Conservation (phyloP, 345 rosid species). For the Boechera retrofracta region DNA sequence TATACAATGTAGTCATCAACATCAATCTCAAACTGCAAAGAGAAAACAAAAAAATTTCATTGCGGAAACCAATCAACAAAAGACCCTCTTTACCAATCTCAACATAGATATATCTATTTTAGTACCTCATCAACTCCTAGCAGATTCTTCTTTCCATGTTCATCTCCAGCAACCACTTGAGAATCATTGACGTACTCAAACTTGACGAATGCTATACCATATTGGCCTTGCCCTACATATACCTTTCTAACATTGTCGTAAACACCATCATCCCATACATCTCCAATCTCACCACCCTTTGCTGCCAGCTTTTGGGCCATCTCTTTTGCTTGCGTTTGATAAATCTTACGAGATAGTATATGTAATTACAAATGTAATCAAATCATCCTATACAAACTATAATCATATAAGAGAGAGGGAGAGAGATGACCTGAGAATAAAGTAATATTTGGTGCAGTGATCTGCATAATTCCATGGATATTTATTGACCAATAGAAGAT, state of each 20-base stretch:
- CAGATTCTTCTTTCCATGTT: constrained; percentile 25
- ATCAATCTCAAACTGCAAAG: constrained; percentile 39
- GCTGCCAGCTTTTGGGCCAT: constrained; percentile 26
- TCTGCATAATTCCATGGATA: constrained; percentile 7
- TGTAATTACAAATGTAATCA: background rate
- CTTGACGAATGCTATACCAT: constrained; percentile 32
- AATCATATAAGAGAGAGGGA: background rate
- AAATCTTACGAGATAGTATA: background rate
- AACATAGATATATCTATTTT: background rate
- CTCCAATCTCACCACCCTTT: constrained; percentile 10
- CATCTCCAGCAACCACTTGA: constrained; percentile 20
- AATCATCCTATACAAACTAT: background rate
- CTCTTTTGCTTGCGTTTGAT: background rate
- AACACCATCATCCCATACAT: constrained; percentile 42
- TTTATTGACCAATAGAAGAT: background rate
- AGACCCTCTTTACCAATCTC: background rate
- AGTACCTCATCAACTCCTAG: constrained; percentile 26
- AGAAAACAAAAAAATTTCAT: background rate
- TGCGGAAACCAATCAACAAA: background rate
- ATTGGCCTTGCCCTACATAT: constrained; percentile 16
- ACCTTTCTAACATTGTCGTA: constrained; percentile 29
- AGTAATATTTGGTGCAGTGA: constrained; percentile 1
- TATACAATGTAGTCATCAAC: constrained; percentile 37
- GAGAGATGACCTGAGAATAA: constrained; percentile 5
- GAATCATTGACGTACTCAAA: constrained; percentile 34